phyloP scores from a whole-genome alignment of 2,329 filamentous ascomycete species.

The Penicillium fuscoglaucum region DNA sequence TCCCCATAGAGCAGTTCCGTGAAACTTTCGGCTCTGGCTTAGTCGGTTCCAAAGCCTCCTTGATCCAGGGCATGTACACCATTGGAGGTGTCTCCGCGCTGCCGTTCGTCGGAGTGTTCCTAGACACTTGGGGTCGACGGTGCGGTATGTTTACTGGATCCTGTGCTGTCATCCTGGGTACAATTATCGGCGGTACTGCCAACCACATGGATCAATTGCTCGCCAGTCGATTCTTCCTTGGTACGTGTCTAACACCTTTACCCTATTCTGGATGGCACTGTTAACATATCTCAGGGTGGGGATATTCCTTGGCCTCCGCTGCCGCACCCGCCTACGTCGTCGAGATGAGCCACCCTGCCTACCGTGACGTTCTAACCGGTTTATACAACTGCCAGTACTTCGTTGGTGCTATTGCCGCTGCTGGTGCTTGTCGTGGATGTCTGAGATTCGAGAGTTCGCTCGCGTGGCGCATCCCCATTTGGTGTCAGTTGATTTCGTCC shows the following conservation, averaged over 20 bases:
- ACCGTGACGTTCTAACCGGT: constrained; percentile 62
- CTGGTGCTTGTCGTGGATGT: constrained; percentile 55
- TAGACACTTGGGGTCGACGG: constrained; percentile 52
- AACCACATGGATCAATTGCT: constrained; percentile 52
- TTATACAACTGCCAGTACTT: constrained; percentile 56
- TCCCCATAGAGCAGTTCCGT: constrained; percentile 11
- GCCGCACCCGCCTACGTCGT: constrained; percentile 64
- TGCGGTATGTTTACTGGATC: constrained; percentile 39
- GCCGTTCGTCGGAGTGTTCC: constrained; percentile 46
- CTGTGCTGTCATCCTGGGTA: constrained; percentile 36
- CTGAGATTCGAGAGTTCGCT: constrained; percentile 38
- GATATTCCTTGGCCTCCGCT: constrained; percentile 59
- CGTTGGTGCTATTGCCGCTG: constrained; percentile 55
- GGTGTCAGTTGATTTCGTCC: constrained; percentile 52
- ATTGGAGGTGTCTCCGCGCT: constrained; percentile 16
- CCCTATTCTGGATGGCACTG: neutral
- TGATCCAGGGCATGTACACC: constrained; percentile 14
- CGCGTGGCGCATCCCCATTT: constrained; percentile 62
- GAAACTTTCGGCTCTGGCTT: constrained; percentile 8
- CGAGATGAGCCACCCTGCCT: constrained; percentile 64
- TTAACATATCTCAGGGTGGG: constrained; percentile 44
- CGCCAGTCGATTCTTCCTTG: constrained; percentile 56
- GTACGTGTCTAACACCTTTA: neutral
- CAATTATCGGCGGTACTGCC: constrained; percentile 49
- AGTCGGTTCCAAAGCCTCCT: constrained; percentile 10